Base-by-base conservation (phyloP, 1,139 yeast genomes). In the Taiozyma sp. region DNA sequence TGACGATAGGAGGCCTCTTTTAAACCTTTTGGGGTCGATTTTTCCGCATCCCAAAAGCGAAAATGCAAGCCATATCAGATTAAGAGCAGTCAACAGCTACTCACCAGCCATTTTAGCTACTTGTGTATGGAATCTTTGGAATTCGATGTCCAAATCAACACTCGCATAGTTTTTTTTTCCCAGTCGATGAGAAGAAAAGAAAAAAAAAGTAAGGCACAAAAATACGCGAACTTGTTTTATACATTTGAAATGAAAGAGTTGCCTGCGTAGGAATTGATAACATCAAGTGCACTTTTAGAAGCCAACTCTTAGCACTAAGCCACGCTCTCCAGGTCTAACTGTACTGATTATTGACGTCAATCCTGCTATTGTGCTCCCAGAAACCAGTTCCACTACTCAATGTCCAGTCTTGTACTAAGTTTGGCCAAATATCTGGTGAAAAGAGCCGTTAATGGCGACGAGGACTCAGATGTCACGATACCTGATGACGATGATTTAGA, bases 401-500 rank as follows among this genome's bases (percentile, higher is more conserved):
- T 37, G 41, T 37, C 41, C 14, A 39, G 57, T 21, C 8, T 57
- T 7, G 11, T 58, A 16, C 50, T 60, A 5, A 43, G 52, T 9
- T 50, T 54, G 19, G 60, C 58, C 4, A 55, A 57, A 34, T 55
- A 53, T 44, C 54, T 61, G 11, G 21, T 56, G 13, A 62, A 59
- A 42, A 49, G 65, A 22, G 63, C 63, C 3, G 22, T 60, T 3
- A 32, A 51, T 2, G 58, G 51, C 35, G 60, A 54, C 11, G 62
- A 54, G 16, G 57, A 46, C 13, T 62, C 65, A 11, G 63, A 61
- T 41, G 53, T 45, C 77, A 53, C 86, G 0, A 69, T 68, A 47
- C 73, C 73, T 6, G 74, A 63, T 22, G 69, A 65, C 43, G 88
- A 80, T 52, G 87, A 79, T 49, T 84, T 80, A 47, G 83, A 81